Percentiles rank a stretch among this genome's conserved stretches.
These are phyloP conservation scores for Nannizzia gypsea DNA, from an alignment of 2,329 filamentous ascomycete species.

Conservation along the genomic window DNA sequence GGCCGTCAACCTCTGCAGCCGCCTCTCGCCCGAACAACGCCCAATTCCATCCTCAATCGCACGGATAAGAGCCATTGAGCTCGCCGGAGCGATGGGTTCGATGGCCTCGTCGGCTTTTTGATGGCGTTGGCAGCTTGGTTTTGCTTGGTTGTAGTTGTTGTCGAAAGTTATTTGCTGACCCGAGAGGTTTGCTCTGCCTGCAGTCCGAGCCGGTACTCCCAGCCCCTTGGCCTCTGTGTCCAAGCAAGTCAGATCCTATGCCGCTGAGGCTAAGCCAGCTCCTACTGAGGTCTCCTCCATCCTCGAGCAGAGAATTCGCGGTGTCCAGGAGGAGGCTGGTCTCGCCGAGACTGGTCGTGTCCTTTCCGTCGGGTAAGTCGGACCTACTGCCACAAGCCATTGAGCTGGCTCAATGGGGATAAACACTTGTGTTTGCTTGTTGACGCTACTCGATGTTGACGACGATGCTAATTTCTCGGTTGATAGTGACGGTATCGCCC, in stretches of 20 bases:
- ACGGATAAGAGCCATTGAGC: neutral
- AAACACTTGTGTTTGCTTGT: neutral
- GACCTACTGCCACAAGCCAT: neutral
- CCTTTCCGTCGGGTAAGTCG: conserved; percentile 81
- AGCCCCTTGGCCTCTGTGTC: conserved; percentile 59
- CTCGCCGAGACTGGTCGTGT: conserved; percentile 98
- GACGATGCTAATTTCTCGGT: neutral
- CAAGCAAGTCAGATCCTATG: conserved; percentile 74
- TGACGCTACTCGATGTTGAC: neutral
- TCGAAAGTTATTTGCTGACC: neutral
- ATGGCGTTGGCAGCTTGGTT: neutral
- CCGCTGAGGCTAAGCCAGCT: conserved; percentile 82
- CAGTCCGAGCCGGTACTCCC: conserved; percentile 77
- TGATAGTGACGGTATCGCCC: conserved; percentile 96
- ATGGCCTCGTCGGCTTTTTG: conserved; percentile 6
- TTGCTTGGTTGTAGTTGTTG: neutral
- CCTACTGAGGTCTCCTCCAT: conserved; percentile 99
- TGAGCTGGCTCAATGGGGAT: neutral
- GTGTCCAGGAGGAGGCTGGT: conserved; percentile 90
- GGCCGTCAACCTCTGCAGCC: neutral
- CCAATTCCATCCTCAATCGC: conserved; percentile 3
- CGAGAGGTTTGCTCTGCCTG: neutral
- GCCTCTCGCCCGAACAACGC: neutral
- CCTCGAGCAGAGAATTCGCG: conserved; percentile 97
- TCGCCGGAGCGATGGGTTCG: conserved; percentile 12